These are phyloP conservation scores for Aegle marmelos DNA, from an alignment of 345 rosid genomes.

Conservation along the genomic window DNA sequence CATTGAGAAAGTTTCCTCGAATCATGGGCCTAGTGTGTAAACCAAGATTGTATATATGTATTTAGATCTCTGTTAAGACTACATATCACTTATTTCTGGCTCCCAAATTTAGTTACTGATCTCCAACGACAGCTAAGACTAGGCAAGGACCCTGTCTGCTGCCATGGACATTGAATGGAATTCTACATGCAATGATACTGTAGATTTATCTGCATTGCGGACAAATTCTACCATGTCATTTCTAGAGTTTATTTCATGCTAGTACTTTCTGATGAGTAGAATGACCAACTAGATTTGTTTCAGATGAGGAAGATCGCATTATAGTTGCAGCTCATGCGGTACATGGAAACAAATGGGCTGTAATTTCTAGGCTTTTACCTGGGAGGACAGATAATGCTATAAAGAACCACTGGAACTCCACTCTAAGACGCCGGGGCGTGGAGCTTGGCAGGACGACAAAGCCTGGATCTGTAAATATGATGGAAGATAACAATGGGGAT, in stretches of 20 bases:
- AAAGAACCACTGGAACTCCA: slow-evolving; percentile 89
- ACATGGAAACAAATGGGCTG: slow-evolving; percentile 91
- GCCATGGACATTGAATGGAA: neutral
- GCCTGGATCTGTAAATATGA: slow-evolving; percentile 30
- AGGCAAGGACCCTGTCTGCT: neutral
- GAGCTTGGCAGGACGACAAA: slow-evolving; percentile 33
- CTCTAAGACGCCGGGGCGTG: slow-evolving; percentile 54
- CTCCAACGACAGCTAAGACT: neutral
- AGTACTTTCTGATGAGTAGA: slow-evolving; percentile 8
- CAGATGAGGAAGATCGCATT: slow-evolving; percentile 75
- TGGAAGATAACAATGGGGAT: slow-evolving; percentile 41
- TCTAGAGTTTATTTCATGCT: neutral
- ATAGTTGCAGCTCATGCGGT: slow-evolving; percentile 62
- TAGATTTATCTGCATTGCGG: neutral
- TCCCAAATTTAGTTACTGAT: neutral
- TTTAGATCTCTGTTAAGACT: neutral
- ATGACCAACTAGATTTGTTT: slow-evolving; percentile 12
- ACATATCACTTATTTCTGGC: neutral
- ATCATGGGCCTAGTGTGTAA: neutral
- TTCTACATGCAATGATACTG: neutral
- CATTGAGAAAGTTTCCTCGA: neutral
- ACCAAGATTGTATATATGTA: neutral
- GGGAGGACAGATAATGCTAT: slow-evolving; percentile 94
- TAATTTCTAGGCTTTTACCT: slow-evolving; percentile 67
- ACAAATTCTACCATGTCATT: neutral